Base-by-base conservation (phyloP, 345 rosid species). In the Pistacia atlantica region DNA sequence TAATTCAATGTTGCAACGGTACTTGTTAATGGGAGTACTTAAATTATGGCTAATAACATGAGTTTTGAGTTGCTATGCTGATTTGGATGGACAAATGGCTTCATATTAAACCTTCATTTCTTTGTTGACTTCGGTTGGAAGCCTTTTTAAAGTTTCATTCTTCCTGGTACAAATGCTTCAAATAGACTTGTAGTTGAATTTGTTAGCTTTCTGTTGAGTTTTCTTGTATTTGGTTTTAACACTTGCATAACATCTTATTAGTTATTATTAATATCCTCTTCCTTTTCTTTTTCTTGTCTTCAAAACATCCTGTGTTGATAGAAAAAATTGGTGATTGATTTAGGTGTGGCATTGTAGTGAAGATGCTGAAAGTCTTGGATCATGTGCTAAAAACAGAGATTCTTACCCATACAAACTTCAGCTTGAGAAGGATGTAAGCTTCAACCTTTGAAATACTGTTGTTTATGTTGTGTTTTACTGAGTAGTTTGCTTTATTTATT, bases 391-490 rank as follows among this genome's bases (percentile, higher is more conserved):
- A 73, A 86, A 86, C 81, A 78, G 81, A 13, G 73, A 66, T 68
- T 72, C 82, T 67, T 84, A 76, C 83, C 91, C 83, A 76, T 87
- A 83, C 80, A 85, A 89, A 82, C 83, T 79, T 74, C 97, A 92
- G 81, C 97, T 94, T 62, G 93, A 94, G 72, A 85, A 84, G 74
- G 97, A 94, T 86, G 98, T 92, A 80, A 89, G 94, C 75, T 78
- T 83, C 69, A 73, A 13, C 64, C 55, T 17, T 55, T 56, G 55
- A 42, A 42, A 42, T 8, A 42, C 45, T 42, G 45, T 8, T 42
- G 45, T 8, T 3, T 42, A 42, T 72, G 56, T 73, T 71, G 55
- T 57, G 33, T 72, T 78, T 28, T 17, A 17, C 22, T 25, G 12
- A 35, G 8, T 52, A 58, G 12, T 8, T 51, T 81, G 67, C 25